Evolutionary conservation across 1,284 basidiomycete species (phyloP).

Genomic region (Schizophyllum amplum): DNA sequence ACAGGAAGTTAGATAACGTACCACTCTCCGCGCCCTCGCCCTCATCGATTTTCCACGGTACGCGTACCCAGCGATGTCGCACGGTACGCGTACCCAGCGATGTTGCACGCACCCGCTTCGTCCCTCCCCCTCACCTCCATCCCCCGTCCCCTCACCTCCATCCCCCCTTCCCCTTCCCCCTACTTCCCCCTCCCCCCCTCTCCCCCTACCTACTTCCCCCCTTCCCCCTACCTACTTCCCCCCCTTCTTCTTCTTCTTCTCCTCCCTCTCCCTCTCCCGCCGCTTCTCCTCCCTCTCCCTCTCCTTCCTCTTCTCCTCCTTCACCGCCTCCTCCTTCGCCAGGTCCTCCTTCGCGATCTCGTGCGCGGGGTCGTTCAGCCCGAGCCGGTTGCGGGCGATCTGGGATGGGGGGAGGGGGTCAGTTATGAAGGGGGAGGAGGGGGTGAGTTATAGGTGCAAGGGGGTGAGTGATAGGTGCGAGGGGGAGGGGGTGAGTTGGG

Average conservation of each 20-base stretch:
- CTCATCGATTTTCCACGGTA: too few species aligned
- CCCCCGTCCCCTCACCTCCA: too few species aligned
- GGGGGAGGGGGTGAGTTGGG: not conserved
- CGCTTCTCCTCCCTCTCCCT: not conserved
- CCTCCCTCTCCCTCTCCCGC: constrained; percentile 27
- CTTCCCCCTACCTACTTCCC: not conserved
- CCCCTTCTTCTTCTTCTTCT: constrained; percentile 7
- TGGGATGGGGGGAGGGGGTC: constrained; percentile 19
- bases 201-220: not conserved
- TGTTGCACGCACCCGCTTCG: too few species aligned
- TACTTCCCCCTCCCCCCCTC: too few species aligned
- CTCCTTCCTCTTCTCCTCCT: constrained; percentile 36
- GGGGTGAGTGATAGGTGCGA: constrained; percentile 1
- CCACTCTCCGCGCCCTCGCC: too few species aligned
- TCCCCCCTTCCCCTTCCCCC: too few species aligned
- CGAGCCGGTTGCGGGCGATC: constrained; percentile 89
- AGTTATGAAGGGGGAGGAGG: not conserved
- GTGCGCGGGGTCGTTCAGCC: constrained; percentile 88
- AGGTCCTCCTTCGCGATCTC: constrained; percentile 69
- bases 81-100: too few species aligned
- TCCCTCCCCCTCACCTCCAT: too few species aligned
- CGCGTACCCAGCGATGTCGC: too few species aligned
- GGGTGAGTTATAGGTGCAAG: not conserved
- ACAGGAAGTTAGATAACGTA: too few species aligned
- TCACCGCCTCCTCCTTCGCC: constrained; percentile 49